Conservation (phyloP, 1,284 basidiomycete genomes). For the Irpex sp. region DNA sequence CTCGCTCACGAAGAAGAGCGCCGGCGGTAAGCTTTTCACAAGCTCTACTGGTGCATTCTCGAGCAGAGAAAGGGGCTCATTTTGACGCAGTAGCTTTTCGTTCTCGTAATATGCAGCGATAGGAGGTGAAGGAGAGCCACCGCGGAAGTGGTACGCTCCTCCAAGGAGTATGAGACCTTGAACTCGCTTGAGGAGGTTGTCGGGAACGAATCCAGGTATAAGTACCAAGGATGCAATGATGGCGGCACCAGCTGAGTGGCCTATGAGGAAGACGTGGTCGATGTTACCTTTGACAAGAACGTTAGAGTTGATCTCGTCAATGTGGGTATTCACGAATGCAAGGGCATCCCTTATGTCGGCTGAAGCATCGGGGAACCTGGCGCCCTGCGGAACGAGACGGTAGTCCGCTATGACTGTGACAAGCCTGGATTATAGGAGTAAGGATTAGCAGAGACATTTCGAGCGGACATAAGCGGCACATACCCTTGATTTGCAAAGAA, state of each 20-base stretch:
- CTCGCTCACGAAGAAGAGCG: slow-evolving; percentile 47
- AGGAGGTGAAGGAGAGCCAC: slow-evolving; percentile 20
- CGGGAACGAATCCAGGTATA: slow-evolving; percentile 34
- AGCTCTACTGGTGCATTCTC: slow-evolving; percentile 29
- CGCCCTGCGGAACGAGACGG: slow-evolving; percentile 47
- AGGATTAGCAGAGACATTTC: not conserved
- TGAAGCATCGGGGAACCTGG: slow-evolving; percentile 45
- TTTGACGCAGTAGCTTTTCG: slow-evolving; percentile 34
- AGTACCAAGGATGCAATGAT: slow-evolving; percentile 44
- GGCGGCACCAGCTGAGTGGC: slow-evolving; percentile 57
- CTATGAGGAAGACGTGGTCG: slow-evolving; percentile 44
- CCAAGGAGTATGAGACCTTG: slow-evolving; percentile 43
- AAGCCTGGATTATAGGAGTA: slow-evolving; percentile 26
- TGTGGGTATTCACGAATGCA: slow-evolving; percentile 44
- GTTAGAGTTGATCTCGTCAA: slow-evolving; percentile 15
- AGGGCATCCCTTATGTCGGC: slow-evolving; percentile 58
- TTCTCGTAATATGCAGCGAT: slow-evolving; percentile 43
- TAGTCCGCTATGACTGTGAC: slow-evolving; percentile 63
- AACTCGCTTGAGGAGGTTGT: slow-evolving; percentile 34
- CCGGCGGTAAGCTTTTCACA: slow-evolving; percentile 37
- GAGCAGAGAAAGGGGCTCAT: slow-evolving; percentile 39
- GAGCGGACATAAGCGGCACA: not conserved
- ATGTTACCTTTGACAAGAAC: slow-evolving; percentile 22
- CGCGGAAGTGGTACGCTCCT: slow-evolving; percentile 38
- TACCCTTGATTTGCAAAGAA: slow-evolving; percentile 56